Evolutionary conservation across 371 early-diverging fungal species (phyloP), one percentile per base, ranked within the genome.

Genomic region (Amoeboaphelidium protococcarum): DNA sequence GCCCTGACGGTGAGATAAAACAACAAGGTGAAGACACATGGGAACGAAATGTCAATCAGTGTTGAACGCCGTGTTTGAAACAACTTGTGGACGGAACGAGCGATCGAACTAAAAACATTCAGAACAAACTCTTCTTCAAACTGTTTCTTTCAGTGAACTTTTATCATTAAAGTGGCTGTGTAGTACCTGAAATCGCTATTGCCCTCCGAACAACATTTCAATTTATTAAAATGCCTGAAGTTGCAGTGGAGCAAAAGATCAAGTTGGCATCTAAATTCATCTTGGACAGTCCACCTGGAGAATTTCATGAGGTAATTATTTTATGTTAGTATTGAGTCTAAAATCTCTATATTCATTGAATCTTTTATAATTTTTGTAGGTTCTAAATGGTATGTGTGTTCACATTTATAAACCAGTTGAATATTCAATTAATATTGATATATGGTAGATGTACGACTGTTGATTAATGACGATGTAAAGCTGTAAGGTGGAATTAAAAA

Each of bases 231-330:
- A n/a, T n/a, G n/a, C n/a, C n/a, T n/a, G n/a, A 42, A 4, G 42
- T 12, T 42, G 21, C 4, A 12, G 42, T 16, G 26, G 57, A 53
- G 2, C 49, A 47, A 47, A 55, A 57, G 21, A 49, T 88, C 25
- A 65, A 73, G 47, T 81, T 82, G 50, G 84, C 79, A 22, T 66
- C 76, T n/a, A 59, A 65, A 23, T 82, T 94, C 51, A 62, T 94
- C 24, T 62, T 76, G 44, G 72, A 74, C 25, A 76, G 81, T 45
- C 95, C 95, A 21, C 95, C 95, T 4, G 95, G 95, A 41, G 90
- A 90, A 69, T 72, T 89, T n/a, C 78, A 80, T 58, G 87, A 90
- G 58, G 88, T 94, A 16, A 82, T 82, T 54, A 84, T 44, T 44
- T 12, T 10, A 44, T 22, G 10, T 23, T n/a, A 46, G 13, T 3